phyloP scores from a whole-genome alignment of 306 rosid genomes.

The Quercus rubra region DNA sequence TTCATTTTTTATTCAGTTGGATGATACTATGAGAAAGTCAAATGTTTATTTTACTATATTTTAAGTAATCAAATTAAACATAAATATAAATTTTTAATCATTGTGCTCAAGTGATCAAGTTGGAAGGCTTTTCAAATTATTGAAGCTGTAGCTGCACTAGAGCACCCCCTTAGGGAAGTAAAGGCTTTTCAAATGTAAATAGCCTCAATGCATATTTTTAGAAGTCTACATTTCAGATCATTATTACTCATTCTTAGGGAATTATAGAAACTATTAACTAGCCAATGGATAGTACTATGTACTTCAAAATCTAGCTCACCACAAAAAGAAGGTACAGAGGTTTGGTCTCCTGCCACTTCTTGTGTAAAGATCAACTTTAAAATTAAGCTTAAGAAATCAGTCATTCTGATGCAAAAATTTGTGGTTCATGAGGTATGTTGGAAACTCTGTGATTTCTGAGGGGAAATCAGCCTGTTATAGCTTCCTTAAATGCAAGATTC shows the following conservation, averaged over 20 bases:
- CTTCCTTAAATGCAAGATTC: too few relatives aligned
- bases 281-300: not conserved
- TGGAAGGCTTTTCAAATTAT: not conserved
- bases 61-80: not conserved
- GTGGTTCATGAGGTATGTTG: not conserved
- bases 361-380: not conserved
- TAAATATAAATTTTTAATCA: not conserved
- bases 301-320: not conserved
- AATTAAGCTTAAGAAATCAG: not conserved
- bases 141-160: not conserved
- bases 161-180: not conserved
- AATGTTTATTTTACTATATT: too few relatives aligned
- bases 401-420: not conserved
- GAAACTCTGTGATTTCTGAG: too few relatives aligned
- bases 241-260: not conserved
- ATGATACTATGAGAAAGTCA: too few relatives aligned
- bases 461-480: too few relatives aligned
- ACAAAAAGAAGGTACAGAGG: not conserved
- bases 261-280: not conserved
- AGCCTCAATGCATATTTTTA: not conserved
- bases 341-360: not conserved
- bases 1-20: too few relatives aligned
- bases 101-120: not conserved
- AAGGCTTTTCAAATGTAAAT: not conserved
- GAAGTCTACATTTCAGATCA: not conserved